Evolutionary conservation across 495 filamentous ascomycete genomes (phyloP), one percentile per base, ranked within the genome.

Genomic region (Tetracladium setigerum): DNA sequence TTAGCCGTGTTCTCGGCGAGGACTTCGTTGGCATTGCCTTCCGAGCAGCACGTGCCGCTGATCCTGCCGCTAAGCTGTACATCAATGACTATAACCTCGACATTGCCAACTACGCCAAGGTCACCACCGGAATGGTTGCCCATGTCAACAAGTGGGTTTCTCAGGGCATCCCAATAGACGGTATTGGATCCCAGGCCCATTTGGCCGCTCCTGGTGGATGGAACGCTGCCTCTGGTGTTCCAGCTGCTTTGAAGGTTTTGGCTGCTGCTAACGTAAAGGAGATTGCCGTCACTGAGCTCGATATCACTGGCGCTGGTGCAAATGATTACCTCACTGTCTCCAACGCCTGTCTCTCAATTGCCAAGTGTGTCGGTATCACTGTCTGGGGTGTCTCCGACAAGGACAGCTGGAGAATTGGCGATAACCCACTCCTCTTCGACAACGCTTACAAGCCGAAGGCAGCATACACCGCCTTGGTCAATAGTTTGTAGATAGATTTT

Each of bases 381-480:
- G 81, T 83, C 30, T 89, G 84, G 85, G 84, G 84, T 58, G 79
- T 89, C 6, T 68, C 77, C 47, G 84, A 87, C 54, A 59, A 63
- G 69, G 65, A 83, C 66, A 81, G 76, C 19, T 89, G 84, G 84
- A 73, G 84, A 40, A 68, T 80, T 5, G 56, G 57, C 45, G 67
- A 54, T 49, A 76, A 68, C 55, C 83, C 81, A 12, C 66, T 86
- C 41, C 68, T 87, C 14, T 87, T 81, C 61, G 80, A 86, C 63
- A 63, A 61, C 56, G 71, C 63, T 65, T 86, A 75, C 59, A 66
- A 69, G 55, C 67, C 76, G 48, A 87, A 89, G 73, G 58, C 66
- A 2, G 78, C 78, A 2, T 89, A 89, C 61, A 75, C 60, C 42
- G 74, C 81, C 43, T 68, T 85, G 35, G 67, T 78, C 38, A 54